phyloP scores from a whole-genome alignment of 1,139 yeast species.

The Suhomyces coccinellae region DNA sequence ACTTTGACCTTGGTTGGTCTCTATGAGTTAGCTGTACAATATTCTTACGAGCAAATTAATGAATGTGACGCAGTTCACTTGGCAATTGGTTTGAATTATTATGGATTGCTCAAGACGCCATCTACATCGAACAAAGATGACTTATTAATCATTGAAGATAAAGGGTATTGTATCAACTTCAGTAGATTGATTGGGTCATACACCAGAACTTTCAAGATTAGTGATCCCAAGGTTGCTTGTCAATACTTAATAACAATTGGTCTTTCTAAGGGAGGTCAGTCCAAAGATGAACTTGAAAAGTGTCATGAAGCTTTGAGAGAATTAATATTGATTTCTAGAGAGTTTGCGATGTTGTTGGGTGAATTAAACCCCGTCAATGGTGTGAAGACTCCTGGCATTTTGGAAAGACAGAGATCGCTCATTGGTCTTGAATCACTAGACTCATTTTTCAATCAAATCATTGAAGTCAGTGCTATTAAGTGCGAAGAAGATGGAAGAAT shows the following conservation, averaged over 20 bases:
- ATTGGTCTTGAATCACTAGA: slow-evolving; percentile 59
- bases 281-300: slow-evolving; percentile 49
- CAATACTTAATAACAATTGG: slow-evolving; percentile 81
- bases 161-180: slow-evolving; percentile 52
- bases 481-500: slow-evolving; percentile 93
- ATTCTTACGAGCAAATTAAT: slow-evolving; percentile 58
- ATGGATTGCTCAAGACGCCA: slow-evolving; percentile 65
- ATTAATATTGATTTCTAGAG: slow-evolving; percentile 81
- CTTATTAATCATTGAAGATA: slow-evolving; percentile 36
- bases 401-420: slow-evolving; percentile 76
- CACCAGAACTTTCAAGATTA: slow-evolving; percentile 76
- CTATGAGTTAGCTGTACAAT: slow-evolving; percentile 78
- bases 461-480: slow-evolving; percentile 80
- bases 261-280: slow-evolving; percentile 42
- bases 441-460: slow-evolving; percentile 53
- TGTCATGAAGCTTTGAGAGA: slow-evolving; percentile 84
- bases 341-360: slow-evolving; percentile 78
- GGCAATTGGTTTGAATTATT: slow-evolving; percentile 77
- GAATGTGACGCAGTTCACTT: slow-evolving; percentile 91
- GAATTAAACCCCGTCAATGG: slow-evolving; percentile 70
- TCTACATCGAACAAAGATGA: slow-evolving; percentile 31
- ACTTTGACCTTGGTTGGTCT: slow-evolving; percentile 74
- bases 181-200: slow-evolving; percentile 66
- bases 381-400: slow-evolving; percentile 75
- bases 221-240: slow-evolving; percentile 88